Percentiles rank a stretch among this genome's conserved stretches.
Conservation (phyloP, 1,284 basidiomycete species). For the Papiliotrema terrestris region DNA sequence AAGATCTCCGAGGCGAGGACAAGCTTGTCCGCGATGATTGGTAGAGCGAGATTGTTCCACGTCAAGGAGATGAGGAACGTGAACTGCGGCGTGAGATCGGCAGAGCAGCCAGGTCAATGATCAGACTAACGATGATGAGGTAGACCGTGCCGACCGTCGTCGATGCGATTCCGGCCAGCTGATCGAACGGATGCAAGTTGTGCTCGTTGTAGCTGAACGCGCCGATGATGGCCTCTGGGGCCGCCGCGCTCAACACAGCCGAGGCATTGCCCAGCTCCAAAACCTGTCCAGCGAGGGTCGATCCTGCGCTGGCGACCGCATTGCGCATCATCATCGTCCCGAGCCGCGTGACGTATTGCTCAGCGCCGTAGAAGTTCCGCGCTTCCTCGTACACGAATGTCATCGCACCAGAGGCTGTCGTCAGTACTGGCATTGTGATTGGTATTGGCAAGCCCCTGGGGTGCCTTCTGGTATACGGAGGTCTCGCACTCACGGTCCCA, state of each 20-base stretch:
- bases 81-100: conserved; percentile 18
- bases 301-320: conserved; percentile 19
- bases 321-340: conserved; percentile 18
- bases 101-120: not conserved
- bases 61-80: conserved; percentile 39
- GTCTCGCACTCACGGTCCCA: conserved; percentile 32
- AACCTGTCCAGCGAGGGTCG: conserved; percentile 20
- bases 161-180: conserved; percentile 33
- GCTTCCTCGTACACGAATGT: conserved; percentile 38
- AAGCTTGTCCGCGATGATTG: conserved; percentile 28
- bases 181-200: conserved; percentile 38
- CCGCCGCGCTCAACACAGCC: conserved; percentile 17
- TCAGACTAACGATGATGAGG: conserved; percentile 30
- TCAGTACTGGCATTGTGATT: not conserved
- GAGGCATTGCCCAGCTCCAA: conserved; percentile 18
- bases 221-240: conserved; percentile 13
- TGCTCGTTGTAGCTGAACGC: conserved; percentile 33
- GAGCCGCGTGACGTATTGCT: conserved; percentile 36
- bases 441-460: no score
- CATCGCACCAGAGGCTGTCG: conserved; percentile 29
- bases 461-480: no score
- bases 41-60: conserved; percentile 27
- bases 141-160: conserved; percentile 44
- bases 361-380: conserved; percentile 37
- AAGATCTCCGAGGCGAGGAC: conserved; percentile 27